Evolutionary conservation across 2,329 filamentous ascomycete species (phyloP).

Genomic region (Diaporthe citri): DNA sequence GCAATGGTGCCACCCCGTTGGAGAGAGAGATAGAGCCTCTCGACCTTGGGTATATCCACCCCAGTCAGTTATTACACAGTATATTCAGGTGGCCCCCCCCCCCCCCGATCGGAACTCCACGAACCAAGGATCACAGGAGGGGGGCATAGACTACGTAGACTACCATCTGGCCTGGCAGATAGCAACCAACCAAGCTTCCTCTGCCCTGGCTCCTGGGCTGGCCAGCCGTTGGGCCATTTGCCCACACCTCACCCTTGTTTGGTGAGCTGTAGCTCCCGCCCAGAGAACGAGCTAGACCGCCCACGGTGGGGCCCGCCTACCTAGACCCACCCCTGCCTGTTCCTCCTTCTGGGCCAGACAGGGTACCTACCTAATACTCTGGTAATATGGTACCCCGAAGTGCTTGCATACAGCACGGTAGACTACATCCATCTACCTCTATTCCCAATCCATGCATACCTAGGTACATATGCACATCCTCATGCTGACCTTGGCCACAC

Average conservation of each 20-base stretch:
- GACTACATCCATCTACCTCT: not conserved
- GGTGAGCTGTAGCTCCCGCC: conserved; percentile 20
- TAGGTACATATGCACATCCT: not conserved
- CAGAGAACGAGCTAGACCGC: conserved; percentile 18
- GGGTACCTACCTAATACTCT: not conserved
- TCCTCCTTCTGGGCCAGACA: not conserved
- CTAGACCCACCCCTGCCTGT: not conserved
- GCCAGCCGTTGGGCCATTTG: conserved; percentile 11
- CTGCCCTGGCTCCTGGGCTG: conserved; percentile 6
- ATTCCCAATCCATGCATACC: not conserved
- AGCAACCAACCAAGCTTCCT: conserved; percentile 8
- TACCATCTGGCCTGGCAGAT: not conserved
- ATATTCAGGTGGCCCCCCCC: not conserved
- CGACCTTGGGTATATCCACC: not conserved
- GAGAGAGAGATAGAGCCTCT: not conserved
- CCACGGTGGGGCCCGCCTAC: conserved; percentile 6
- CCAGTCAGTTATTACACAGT: not conserved
- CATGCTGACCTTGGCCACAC: not conserved
- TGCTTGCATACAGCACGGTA: not conserved
- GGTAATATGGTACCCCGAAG: not conserved
- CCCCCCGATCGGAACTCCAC: not conserved
- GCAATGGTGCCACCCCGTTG: not conserved
- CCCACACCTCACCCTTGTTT: conserved; percentile 6
- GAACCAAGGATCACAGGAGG: not conserved
- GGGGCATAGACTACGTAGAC: not conserved